Conservation (phyloP, 371 early-diverging fungal genomes). For the Coemansia sp. region DNA sequence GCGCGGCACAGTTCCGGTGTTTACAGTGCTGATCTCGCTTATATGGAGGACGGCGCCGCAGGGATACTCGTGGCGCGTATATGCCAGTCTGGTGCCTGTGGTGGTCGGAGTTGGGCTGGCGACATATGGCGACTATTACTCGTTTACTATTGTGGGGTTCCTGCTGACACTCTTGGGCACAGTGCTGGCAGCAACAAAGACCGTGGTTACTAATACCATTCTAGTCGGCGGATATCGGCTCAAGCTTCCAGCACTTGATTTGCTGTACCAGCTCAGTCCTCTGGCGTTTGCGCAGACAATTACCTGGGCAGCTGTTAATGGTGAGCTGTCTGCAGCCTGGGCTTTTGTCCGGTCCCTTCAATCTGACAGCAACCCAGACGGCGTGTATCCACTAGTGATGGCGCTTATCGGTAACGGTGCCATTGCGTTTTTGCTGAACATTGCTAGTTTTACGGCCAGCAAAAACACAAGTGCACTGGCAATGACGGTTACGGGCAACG, state of each 20-base stretch:
- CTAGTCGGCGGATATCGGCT: conserved; percentile 66
- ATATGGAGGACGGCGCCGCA: conserved; percentile 55
- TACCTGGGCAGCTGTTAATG: conserved; percentile 63
- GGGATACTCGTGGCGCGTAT: conserved; percentile 59
- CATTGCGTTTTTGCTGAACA: conserved; percentile 73
- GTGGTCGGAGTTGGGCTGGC: conserved; percentile 81
- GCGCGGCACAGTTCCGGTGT: conserved; percentile 81
- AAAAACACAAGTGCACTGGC: conserved; percentile 21
- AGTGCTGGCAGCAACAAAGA: conserved; percentile 76
- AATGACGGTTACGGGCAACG: conserved; percentile 19
- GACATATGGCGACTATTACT: conserved; percentile 80
- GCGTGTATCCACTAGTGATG: conserved; percentile 40
- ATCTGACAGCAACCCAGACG: background rate
- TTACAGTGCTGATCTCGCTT: conserved; percentile 63
- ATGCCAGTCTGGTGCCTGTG: conserved; percentile 54
- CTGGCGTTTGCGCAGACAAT: conserved; percentile 76
- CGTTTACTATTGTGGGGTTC: conserved; percentile 70
- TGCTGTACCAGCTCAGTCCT: conserved; percentile 79
- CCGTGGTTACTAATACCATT: conserved; percentile 80
- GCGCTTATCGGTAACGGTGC: conserved; percentile 72
- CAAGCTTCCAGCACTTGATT: conserved; percentile 76
- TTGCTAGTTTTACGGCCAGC: conserved; percentile 38
- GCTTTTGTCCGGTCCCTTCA: conserved; percentile 48
- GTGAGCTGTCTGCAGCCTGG: conserved; percentile 62
- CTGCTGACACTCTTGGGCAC: conserved; percentile 80